phyloP scores from a whole-genome alignment of 176 grass and related monocot genomes.

The Oryza coarctata region DNA sequence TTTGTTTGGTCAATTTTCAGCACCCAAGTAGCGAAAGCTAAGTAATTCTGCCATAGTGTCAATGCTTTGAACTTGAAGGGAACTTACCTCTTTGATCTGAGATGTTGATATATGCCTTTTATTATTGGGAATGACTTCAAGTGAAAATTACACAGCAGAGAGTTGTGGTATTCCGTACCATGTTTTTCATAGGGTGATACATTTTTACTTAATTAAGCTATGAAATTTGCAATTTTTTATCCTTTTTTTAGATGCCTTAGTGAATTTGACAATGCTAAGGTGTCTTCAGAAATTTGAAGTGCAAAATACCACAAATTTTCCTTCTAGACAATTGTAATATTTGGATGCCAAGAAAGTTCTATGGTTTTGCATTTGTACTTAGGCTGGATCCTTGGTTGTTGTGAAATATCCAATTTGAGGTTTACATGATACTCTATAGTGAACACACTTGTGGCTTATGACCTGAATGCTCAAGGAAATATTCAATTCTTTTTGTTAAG shows the following conservation, averaged over 20 bases:
- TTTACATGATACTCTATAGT: constrained; percentile 18
- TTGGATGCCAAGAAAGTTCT: not conserved
- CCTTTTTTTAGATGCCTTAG: not conserved
- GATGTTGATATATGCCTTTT: not conserved
- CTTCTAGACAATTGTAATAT: not conserved
- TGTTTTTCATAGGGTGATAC: not conserved
- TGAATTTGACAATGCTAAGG: not conserved
- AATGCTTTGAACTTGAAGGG: not conserved
- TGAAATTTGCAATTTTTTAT: not conserved
- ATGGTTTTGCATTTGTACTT: not conserved
- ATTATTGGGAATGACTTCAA: not conserved
- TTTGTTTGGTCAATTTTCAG: not conserved
- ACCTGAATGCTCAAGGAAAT: not conserved
- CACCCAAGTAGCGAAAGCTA: not conserved
- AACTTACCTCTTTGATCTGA: not conserved
- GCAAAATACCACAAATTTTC: not conserved
- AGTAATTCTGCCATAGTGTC: not conserved
- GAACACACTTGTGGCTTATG: constrained; percentile 5
- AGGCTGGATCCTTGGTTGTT: not conserved
- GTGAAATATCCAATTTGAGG: not conserved
- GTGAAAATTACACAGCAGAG: not conserved
- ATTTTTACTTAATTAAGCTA: not conserved
- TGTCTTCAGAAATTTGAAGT: not conserved
- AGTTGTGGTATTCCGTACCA: not conserved
- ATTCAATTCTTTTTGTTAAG: not conserved